phyloP scores from a whole-genome alignment of 1,139 yeast genomes.

The Sugiyamaella novakii region DNA sequence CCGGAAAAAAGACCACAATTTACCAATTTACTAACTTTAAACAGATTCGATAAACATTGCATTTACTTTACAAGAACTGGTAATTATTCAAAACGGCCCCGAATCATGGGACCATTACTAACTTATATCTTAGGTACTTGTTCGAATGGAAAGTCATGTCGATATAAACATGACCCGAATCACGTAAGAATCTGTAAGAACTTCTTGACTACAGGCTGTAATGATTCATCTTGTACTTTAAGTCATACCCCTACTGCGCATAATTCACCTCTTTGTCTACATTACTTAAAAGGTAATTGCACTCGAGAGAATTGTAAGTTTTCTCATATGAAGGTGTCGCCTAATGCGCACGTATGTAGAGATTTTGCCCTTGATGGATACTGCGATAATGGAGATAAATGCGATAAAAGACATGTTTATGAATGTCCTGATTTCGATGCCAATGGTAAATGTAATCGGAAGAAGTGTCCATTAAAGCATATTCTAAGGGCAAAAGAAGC shows the following conservation, averaged over 20 bases:
- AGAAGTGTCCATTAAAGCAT: conserved; percentile 55
- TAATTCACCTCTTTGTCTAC: conserved; percentile 69
- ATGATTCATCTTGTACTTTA: conserved; percentile 52
- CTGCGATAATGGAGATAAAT: conserved; percentile 62
- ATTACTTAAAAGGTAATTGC: conserved; percentile 55
- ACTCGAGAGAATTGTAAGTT: conserved; percentile 57
- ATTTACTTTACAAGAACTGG: conserved; percentile 42
- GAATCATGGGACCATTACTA: too few relatives aligned
- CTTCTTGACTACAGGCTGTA: conserved; percentile 53
- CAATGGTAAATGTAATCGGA: conserved; percentile 56
- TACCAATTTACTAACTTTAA: conserved; percentile 3
- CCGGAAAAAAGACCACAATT: too few relatives aligned
- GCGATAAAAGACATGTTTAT: conserved; percentile 59
- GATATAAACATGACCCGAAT: conserved; percentile 54
- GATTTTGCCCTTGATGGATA: conserved; percentile 70
- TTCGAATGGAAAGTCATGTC: conserved; percentile 55
- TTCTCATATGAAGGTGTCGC: conserved; percentile 52
- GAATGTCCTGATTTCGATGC: conserved; percentile 75
- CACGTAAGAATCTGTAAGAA: conserved; percentile 60
- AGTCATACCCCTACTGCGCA: conserved; percentile 61
- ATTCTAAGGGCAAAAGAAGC: conserved; percentile 37
- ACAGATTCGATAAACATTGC: conserved; percentile 31
- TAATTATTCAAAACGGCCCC: conserved; percentile 12
- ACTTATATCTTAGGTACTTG: conserved; percentile 50
- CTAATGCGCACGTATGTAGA: conserved; percentile 57